These are phyloP conservation scores for Acer campestre DNA, from an alignment of 345 rosid species.

Conservation along the genomic window DNA sequence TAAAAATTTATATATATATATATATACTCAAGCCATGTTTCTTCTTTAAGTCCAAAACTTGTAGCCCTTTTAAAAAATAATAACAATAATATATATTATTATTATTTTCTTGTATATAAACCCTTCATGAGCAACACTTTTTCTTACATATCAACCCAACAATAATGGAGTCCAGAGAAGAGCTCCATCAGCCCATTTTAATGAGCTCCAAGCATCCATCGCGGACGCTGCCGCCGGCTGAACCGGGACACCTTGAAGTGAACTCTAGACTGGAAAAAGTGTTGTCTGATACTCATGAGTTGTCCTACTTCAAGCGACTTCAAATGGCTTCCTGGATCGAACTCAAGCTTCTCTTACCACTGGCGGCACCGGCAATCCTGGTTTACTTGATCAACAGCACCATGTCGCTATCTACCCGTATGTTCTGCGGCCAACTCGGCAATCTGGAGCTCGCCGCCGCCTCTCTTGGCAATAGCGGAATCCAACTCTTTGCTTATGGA, in stretches of 20 bases:
- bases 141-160: too few relatives aligned
- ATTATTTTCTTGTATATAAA: too few relatives aligned
- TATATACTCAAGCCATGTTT: too few relatives aligned
- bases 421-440: slow-evolving; percentile 65
- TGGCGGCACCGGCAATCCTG: slow-evolving; percentile 58
- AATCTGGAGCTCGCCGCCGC: slow-evolving; percentile 60
- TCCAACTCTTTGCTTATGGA: slow-evolving; percentile 53
- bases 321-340: slow-evolving; percentile 47
- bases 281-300: slow-evolving; percentile 26
- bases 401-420: slow-evolving; percentile 52
- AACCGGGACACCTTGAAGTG: neutral
- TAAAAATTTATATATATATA: too few relatives aligned
- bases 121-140: neutral
- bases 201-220: neutral
- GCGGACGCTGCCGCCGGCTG: neutral
- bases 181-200: neutral
- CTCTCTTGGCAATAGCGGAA: slow-evolving; percentile 57
- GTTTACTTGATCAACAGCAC: slow-evolving; percentile 47
- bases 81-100: too few relatives aligned
- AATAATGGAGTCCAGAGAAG: neutral
- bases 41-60: too few relatives aligned
- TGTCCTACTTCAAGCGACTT: slow-evolving; percentile 33
- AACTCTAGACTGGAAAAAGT: slow-evolving; percentile 41
- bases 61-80: too few relatives aligned
- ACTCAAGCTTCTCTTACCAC: slow-evolving; percentile 40